These are phyloP conservation scores for Stromatinia cepivora DNA, from an alignment of 2,329 filamentous ascomycete species.

Conservation along the genomic window DNA sequence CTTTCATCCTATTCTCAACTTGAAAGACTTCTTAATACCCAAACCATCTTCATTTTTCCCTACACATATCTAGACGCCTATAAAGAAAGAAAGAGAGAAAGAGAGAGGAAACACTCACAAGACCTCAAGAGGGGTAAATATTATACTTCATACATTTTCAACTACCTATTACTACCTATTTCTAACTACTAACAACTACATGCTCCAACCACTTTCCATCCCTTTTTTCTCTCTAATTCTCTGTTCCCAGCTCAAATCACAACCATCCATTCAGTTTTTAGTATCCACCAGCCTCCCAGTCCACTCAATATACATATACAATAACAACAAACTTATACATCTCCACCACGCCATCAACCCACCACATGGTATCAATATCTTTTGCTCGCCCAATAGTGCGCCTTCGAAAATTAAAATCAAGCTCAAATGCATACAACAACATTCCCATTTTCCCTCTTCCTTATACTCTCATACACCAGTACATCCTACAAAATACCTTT, in stretches of 20 bases:
- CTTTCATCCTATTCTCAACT: too few species aligned
- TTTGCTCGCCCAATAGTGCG: background rate
- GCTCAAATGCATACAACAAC: background rate
- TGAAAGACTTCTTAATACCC: too few species aligned
- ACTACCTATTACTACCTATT: background rate
- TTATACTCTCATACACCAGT: background rate
- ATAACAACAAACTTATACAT: background rate
- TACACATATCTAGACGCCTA: too few species aligned
- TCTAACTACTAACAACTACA: background rate
- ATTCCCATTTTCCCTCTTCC: background rate
- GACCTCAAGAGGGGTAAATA: background rate
- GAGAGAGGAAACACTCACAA: background rate
- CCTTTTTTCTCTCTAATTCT: background rate
- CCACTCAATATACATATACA: background rate
- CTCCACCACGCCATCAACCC: background rate
- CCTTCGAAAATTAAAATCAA: background rate
- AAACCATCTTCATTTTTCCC: too few species aligned
- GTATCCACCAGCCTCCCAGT: background rate
- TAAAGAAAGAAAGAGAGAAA: background rate
- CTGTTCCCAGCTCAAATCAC: background rate
- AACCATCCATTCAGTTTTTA: too few species aligned
- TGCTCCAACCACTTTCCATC: background rate
- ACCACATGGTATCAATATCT: conserved; percentile 3
- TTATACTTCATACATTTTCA: conserved; percentile 1
- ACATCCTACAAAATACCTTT: background rate